Base-by-base conservation (phyloP, 345 rosid genomes). In the Boechera stricta region DNA sequence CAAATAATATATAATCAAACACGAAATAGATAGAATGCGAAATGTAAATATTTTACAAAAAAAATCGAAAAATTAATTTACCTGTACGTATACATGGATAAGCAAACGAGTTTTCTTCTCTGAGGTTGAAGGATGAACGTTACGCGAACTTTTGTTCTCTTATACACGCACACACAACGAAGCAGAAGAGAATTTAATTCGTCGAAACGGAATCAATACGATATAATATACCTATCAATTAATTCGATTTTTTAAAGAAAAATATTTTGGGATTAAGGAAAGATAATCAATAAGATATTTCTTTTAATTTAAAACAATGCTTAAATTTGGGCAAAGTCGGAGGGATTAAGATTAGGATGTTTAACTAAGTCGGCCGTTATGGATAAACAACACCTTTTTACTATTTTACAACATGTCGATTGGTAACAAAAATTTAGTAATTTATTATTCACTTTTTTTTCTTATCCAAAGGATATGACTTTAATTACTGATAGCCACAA, bases 301-400 rank as follows among this genome's bases (percentile, higher is more conserved):
- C 21, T 15, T 8, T 16, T 56, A 36, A 58, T 52, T 32, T 2
- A 54, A 62, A 56, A 48, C 16, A 73, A 73, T 78, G 81, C 73
- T 49, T 72, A 72, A 72, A 52, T 31, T 49, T 78, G 67, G 81
- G 74, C 62, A 33, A 56, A 49, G 67, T 38, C 15, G 36, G 55
- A 72, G 77, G 77, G 33, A 71, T 31, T 66, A 78, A 66, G 74
- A 72, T 78, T 66, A 72, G 81, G 68, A 63, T 77, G 81, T 58
- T 26, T 72, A 78, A 72, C 73, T 64, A 67, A 78, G 78, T 73
- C 64, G 73, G 73, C 72, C 81, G 49, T 51, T 67, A 72, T 55
- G 53, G 59, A 76, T 77, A 45, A 56, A 66, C 52, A 56, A 66
- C 52, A 24, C 72, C 29, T 55, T 70, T 63, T 48, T 63, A 35